Evolutionary conservation across 768 basidiomycete species (phyloP), one percentile per base, ranked within the genome.

Genomic region (Suillus subalutaceus): DNA sequence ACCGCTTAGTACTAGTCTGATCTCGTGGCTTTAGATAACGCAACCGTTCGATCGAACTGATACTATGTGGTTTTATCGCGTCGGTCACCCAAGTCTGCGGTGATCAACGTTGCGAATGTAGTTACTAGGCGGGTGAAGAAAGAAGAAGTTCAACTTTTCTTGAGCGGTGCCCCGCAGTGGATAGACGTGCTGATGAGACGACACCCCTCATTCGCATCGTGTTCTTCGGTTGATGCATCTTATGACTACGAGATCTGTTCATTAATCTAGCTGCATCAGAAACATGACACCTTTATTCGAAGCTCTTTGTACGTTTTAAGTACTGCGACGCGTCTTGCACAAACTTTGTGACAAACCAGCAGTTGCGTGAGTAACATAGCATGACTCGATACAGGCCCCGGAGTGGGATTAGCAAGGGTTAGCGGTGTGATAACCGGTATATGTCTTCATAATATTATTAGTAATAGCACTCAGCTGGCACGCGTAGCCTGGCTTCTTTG

Each of bases 1-100:
- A 23, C 20, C 12, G 12, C n/a, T 15, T 18, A 37, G 41, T 18
- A 35, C 6, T 35, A 35, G 6, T 37, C 38, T 52, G 12, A 13
- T 50, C 44, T 61, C 18, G 44, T 43, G n/a, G 61, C 59, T 15
- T 37, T 72, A 99, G 96, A 91, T 96, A 65, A 97, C 96, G 0
- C 92, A 95, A 72, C 90, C 90, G 0, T 98, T 97, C 73, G 97
- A 99, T 97, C 73, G 97, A 99, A 76, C 79, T 99, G 18, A 26
- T 26, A 26, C 26, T 98, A 97, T 74, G 78, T 97, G 60, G 83
- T 91, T 0, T 76, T 96, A 15, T 93, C 94, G 1, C 92, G 94
- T 10, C 83, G 85, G 58, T 74, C 97, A 62, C 93, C 96, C 6
- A 98, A 98, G 83, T 90, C 89, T 62, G 94, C 92, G 0, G 90